Evolutionary conservation across 805 yeast genomes (phyloP), one percentile per base, ranked within the genome.

Genomic region (Cyberlindnera amylophila): DNA sequence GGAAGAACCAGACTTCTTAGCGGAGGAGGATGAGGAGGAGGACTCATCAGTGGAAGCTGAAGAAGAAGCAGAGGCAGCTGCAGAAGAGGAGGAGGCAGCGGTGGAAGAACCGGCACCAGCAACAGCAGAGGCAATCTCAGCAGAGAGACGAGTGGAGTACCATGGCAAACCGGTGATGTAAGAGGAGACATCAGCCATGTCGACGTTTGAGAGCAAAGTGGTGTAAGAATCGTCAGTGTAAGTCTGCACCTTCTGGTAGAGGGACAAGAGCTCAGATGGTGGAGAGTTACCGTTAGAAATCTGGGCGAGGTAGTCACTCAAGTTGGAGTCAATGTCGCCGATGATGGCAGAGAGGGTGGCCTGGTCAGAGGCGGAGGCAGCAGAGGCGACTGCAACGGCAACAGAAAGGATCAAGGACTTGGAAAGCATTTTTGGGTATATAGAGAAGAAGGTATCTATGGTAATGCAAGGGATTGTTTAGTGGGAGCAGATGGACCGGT

Each of bases 151-250:
- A 18, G 50, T 38, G 4, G 53, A 50, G 41, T 48, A 63, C 66
- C 66, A 63, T 48, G 66, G 63, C 33, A 63, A 51, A 29, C 54
- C 57, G 23, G 63, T 53, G 34, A 62, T 50, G 33, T 56, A 54
- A 14, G 54, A 36, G 4, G 57, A 49, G n/a, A 63, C 50, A 4
- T 45, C 55, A 35, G 38, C 31, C 41, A 46, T 43, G 42, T 62
- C 62, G 36, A 63, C 48, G 38, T 48, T 41, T 18, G 38, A 11
- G 46, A 49, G 59, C 42, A 63, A 50, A 23, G 64, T 46, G 41
- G 66, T 63, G 51, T 54, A 63, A 18, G 61, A 52, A 27, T 58
- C 58, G 41, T 64, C 64, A n/a, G 58, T 61, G 49, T 59, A 62
- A 30, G 66, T 59, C 7, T 47, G 44, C 26, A 55, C 47, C 32